Conservation (phyloP, 116 monocot species). For the Posidonia oceanica region DNA sequence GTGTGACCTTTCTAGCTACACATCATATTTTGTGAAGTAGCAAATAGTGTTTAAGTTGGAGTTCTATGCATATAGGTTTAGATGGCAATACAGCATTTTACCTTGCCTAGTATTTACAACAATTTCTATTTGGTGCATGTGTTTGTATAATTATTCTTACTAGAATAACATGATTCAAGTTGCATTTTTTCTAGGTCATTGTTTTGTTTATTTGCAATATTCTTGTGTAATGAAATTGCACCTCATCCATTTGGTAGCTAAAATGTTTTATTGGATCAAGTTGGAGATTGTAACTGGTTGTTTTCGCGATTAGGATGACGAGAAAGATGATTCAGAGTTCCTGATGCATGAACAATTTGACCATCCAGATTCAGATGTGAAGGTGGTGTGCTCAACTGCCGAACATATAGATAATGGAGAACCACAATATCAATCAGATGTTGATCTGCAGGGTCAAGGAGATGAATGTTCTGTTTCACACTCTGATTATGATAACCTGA, state of each 20-base stretch:
- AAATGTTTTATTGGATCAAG: not conserved
- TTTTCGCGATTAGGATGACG: not conserved
- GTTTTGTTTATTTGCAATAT: too few relatives aligned
- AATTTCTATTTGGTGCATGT: too few relatives aligned
- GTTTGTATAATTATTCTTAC: too few relatives aligned
- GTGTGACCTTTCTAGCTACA: not conserved
- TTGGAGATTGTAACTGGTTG: not conserved
- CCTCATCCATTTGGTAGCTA: not conserved
- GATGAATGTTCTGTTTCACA: not conserved
- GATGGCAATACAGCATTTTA: too few relatives aligned
- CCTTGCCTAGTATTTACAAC: too few relatives aligned
- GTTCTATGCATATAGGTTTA: too few relatives aligned
- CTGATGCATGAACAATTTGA: not conserved
- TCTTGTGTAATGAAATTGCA: too few relatives aligned
- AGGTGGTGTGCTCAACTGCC: not conserved
- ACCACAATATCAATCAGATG: not conserved
- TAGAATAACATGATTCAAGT: too few relatives aligned
- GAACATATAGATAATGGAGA: conserved; percentile 1
- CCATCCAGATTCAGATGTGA: not conserved
- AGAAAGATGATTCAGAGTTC: not conserved
- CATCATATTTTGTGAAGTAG: not conserved
- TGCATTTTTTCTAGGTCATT: too few relatives aligned
- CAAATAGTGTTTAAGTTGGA: not conserved
- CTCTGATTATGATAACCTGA: not conserved
- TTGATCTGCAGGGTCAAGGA: conserved; percentile 1